These are phyloP conservation scores for Cronartium quercuum DNA, from an alignment of 1,284 basidiomycete species.

Conservation along the genomic window DNA sequence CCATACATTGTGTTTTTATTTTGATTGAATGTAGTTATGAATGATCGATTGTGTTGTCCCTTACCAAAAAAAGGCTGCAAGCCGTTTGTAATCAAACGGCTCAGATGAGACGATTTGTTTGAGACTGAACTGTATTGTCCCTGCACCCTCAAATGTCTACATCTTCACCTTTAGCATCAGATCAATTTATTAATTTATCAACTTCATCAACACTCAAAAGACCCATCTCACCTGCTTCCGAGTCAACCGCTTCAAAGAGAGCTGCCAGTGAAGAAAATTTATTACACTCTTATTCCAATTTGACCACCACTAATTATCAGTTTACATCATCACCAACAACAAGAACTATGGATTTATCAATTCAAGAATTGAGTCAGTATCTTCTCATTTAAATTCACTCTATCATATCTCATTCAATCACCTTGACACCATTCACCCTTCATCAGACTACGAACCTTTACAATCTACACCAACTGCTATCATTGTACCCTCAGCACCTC, in stretches of 20 bases:
- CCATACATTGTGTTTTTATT: too few relatives aligned
- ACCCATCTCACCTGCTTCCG: neutral
- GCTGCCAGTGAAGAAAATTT: slow-evolving; percentile 2
- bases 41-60: too few relatives aligned
- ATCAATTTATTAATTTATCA: too few relatives aligned
- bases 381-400: neutral
- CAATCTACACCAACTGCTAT: neutral
- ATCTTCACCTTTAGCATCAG: too few relatives aligned
- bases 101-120: too few relatives aligned
- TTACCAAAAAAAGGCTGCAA: too few relatives aligned
- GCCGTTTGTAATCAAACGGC: too few relatives aligned
- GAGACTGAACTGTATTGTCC: too few relatives aligned
- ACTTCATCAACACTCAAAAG: neutral
- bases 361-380: neutral
- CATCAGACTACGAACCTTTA: neutral
- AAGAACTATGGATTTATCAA: neutral
- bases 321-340: neutral
- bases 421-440: neutral
- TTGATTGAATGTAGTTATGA: too few relatives aligned
- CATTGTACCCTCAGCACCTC: neutral
- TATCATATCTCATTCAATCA: neutral
- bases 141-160: too few relatives aligned
- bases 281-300: neutral
- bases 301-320: neutral
- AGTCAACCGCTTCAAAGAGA: neutral